Evolutionary conservation across 2,329 filamentous ascomycete genomes (phyloP), one percentile per base, ranked within the genome.

Genomic region (Aspergillus eucalypticola): DNA sequence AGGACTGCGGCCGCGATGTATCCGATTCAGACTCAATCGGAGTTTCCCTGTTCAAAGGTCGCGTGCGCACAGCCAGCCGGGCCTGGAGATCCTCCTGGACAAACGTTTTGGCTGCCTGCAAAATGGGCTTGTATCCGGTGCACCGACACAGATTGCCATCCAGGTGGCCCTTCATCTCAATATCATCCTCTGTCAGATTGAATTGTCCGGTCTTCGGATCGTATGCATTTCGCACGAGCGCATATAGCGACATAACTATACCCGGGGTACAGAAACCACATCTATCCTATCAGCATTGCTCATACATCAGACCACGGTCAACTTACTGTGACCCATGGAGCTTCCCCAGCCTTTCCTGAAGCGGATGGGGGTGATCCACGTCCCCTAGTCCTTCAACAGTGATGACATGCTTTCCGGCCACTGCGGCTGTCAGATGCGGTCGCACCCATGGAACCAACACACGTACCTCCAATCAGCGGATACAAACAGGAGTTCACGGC

Each of bases 381-480:
- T 88, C 91, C 11, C 92, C 92, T 66, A 96, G 93, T 11, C 92
- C 92, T 76, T 96, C 92, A 49, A 96, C 87, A 7, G 92, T 96
- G 74, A 96, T 92, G 69, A 96, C 90, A 82, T 96, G 92, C 73
- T 96, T 96, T 51, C 92, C 92, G 72, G 96, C 91, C 32, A 96
- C 85, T 65, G 21, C n/a, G 6, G 17, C 44, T 49, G 44, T 49
- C 44, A 49, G 44, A 8, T 25, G 8, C 42, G 39, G 10, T 13
- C 21, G 38, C 10, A 41, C 21, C 51, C 51, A 54, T 19, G 51
- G 35, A 27, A 42, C 21, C 32, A 13, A 27, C 17, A 15, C 10
- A 58, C 53, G 29, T 56, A 69, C 67, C 67, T 70, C 90, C 94
- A 64, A 91, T 89, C 19, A 96, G 83, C n/a, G 92, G 92, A 23